Percentiles rank a stretch among this genome's conserved stretches.
Conservation (phyloP, 140 eudicot genomes). For the Cichorium intybus region DNA sequence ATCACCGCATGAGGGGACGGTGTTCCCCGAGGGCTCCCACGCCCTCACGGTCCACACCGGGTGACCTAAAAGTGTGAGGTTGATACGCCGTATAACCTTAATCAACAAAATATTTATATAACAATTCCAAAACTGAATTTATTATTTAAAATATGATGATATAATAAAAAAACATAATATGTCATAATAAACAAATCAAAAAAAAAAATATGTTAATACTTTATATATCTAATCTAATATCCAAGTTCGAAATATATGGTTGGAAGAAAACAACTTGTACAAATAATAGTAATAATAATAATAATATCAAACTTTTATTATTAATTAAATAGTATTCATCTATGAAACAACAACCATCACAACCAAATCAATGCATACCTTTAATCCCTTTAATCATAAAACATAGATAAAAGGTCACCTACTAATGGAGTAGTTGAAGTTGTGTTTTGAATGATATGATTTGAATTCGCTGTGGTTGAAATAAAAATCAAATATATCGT, state of each 20-base stretch:
- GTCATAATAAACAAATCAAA: background rate
- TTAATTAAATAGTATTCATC: background rate
- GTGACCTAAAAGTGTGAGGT: too few species aligned
- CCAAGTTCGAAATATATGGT: background rate
- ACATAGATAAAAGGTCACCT: background rate
- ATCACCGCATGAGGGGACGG: too few species aligned
- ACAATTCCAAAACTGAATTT: too few species aligned
- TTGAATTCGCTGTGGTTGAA: background rate
- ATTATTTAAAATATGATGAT: too few species aligned
- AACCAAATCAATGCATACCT: background rate
- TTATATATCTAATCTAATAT: background rate
- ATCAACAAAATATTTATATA: too few species aligned
- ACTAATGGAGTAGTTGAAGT: constrained; percentile 5
- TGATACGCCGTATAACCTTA: too few species aligned
- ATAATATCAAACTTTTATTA: background rate
- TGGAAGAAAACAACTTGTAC: background rate
- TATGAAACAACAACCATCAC: background rate
- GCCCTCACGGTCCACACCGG: too few species aligned
- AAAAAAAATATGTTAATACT: background rate
- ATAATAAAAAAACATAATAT: background rate
- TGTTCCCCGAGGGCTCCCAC: too few species aligned
- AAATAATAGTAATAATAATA: background rate
- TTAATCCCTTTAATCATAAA: background rate
- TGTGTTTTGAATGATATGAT: background rate
- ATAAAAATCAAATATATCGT: too few species aligned